Base-by-base conservation (phyloP, 1,284 basidiomycete species). In the Cutaneotrichosporon mucoides region DNA sequence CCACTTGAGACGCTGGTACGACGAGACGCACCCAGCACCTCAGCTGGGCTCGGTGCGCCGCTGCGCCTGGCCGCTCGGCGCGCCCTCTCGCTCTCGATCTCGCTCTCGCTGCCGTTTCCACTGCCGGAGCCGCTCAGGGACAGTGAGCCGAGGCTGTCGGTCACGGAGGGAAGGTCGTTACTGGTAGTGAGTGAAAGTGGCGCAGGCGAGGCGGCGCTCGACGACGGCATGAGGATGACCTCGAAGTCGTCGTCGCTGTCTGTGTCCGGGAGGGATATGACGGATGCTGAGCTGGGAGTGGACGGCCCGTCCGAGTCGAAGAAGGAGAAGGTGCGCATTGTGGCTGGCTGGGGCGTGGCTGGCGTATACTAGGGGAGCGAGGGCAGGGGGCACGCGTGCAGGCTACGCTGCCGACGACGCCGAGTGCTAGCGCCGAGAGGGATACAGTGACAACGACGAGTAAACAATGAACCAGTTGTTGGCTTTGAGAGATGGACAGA, bases 191-290 rank as follows among this genome's bases (percentile, higher is more conserved):
- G 46, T 12, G 41, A 16, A 10, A 24, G 24, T 24, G 24, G 24
- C 24, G 24, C 24, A 24, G 24, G 24, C 24, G 24, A 24, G 24
- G 24, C 24, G 24, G 40, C 33, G 2, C 37, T 45, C 40, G 46
- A 41, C 2, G 41, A 15, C 7, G 55, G 55, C 47, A 56, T 37
- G 40, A 56, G 46, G 40, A 56, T 46, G 7, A 57, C 38, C 55
- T 57, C 55, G 36, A 43, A 56, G 33, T 48, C 46, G 38, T 49
- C 55, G 34, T 41, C 9, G 38, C 38, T 40, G 38, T 8, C 38
- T 12, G 38, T 46, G 2, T 36, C 38, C 8, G 43, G 12, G 16
- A 47, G 8, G 24, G 16, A 33, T 33, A 47, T 35, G 24, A 47
- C 10, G 9, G 45, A 47, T 11, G 24, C 45, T 24, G 24, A 24